Evolutionary conservation across 2,329 filamentous ascomycete species (phyloP).

Genomic region (Hymenoscyphus linearis): DNA sequence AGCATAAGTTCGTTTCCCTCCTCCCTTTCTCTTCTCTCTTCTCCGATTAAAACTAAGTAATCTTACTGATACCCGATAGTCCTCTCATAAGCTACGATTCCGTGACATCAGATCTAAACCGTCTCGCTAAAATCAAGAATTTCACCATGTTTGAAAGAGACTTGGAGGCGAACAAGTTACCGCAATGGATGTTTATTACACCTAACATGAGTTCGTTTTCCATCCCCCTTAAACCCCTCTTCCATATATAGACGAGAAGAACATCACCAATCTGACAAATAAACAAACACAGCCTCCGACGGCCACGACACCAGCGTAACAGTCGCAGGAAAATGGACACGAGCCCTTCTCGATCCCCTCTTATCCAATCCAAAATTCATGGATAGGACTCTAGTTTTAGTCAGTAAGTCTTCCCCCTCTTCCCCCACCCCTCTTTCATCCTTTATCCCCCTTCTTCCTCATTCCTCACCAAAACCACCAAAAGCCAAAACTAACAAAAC

Average conservation of each 20-base stretch:
- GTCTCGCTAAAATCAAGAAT: constrained; percentile 68
- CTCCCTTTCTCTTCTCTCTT: not conserved
- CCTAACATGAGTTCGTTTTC: constrained; percentile 56
- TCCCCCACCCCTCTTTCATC: constrained; percentile 50
- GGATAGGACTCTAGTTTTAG: constrained; percentile 64
- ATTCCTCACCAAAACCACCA: not conserved
- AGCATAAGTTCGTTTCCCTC: constrained; percentile 54
- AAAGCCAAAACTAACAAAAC: constrained; percentile 42
- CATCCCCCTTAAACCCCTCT: no score
- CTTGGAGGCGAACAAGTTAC: constrained; percentile 56
- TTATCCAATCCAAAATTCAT: constrained; percentile 64
- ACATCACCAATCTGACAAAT: not conserved
- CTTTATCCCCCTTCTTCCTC: not conserved
- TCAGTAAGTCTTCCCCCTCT: constrained; percentile 42
- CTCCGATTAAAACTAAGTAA: not conserved
- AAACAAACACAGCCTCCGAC: not conserved
- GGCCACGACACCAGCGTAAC: constrained; percentile 33
- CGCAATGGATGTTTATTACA: constrained; percentile 68
- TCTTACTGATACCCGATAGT: no score
- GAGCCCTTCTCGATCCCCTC: constrained; percentile 63
- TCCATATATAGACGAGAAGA: not conserved
- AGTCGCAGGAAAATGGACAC: constrained; percentile 63
- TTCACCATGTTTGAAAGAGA: constrained; percentile 64
- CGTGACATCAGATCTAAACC: constrained; percentile 51
- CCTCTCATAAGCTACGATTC: constrained; percentile 59